Percentiles rank a stretch among this genome's conserved stretches.
phyloP scores from a whole-genome alignment of 106 monocot genomes.

The Dioscorea zingiberensis region DNA sequence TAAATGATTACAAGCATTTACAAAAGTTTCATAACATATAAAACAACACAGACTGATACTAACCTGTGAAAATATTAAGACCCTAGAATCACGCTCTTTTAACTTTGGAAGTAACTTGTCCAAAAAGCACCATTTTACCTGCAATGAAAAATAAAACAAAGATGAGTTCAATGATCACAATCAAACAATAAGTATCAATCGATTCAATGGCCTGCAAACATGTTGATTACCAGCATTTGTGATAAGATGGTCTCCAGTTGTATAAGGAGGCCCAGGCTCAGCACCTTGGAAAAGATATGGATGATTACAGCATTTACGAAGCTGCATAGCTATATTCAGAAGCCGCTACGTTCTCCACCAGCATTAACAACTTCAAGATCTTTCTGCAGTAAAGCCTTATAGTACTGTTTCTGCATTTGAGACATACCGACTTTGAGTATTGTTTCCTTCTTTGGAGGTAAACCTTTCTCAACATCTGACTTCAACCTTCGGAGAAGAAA shows the following conservation, averaged over 20 bases:
- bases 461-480: slow-evolving; percentile 93
- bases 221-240: slow-evolving; percentile 69
- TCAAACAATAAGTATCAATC: too few species aligned
- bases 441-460: slow-evolving; percentile 92
- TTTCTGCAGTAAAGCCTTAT: slow-evolving; percentile 85
- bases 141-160: too few species aligned
- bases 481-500: slow-evolving; percentile 91
- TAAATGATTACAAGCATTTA: too few species aligned
- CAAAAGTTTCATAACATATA: too few species aligned
- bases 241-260: slow-evolving; percentile 81
- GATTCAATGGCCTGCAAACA: too few species aligned
- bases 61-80: slow-evolving; percentile 87
- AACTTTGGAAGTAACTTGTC: slow-evolving; percentile 88
- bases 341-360: slow-evolving; percentile 90
- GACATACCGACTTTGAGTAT: slow-evolving; percentile 99
- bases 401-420: slow-evolving; percentile 92
- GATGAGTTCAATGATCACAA: neutral
- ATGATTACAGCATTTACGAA: slow-evolving; percentile 92
- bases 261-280: slow-evolving; percentile 81
- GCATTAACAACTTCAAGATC: slow-evolving; percentile 89
- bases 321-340: slow-evolving; percentile 92
- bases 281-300: slow-evolving; percentile 94
- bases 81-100: slow-evolving; percentile 81
- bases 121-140: slow-evolving; percentile 95
- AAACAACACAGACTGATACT: too few species aligned